Percentiles rank a stretch among this genome's conserved stretches.
Evolutionary conservation across 2,329 filamentous ascomycete species (phyloP).

Genomic region (Hymenoscyphus scutula): DNA sequence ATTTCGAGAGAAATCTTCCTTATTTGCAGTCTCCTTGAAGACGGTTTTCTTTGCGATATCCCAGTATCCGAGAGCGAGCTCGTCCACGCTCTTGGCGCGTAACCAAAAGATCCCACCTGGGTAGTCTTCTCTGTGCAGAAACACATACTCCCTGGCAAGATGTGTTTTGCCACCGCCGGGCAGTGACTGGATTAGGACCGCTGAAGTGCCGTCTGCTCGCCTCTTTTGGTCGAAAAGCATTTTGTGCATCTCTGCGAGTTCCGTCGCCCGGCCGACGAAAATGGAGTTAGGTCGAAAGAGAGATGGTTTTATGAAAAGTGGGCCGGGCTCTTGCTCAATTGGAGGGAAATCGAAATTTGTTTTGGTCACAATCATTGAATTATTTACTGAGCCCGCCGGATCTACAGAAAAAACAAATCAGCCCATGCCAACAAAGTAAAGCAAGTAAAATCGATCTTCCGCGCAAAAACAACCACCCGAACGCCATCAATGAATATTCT

Average conservation of each 20-base stretch:
- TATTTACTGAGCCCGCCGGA: slow-evolving; percentile 30
- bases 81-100: slow-evolving; percentile 56
- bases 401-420: slow-evolving; percentile 36
- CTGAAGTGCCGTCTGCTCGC: slow-evolving; percentile 56
- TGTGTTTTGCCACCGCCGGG: slow-evolving; percentile 69
- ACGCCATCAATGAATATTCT: not conserved
- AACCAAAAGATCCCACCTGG: slow-evolving; percentile 70
- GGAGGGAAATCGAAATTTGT: slow-evolving; percentile 28
- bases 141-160: slow-evolving; percentile 65
- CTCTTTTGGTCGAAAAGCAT: slow-evolving; percentile 57
- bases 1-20: slow-evolving; percentile 33
- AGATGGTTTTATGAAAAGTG: slow-evolving; percentile 48
- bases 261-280: slow-evolving; percentile 59
- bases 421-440: slow-evolving; percentile 26
- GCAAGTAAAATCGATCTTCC: slow-evolving; percentile 12
- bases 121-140: slow-evolving; percentile 56
- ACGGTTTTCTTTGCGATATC: slow-evolving; percentile 60
- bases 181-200: slow-evolving; percentile 62
- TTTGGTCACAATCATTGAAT: slow-evolving; percentile 29
- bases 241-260: slow-evolving; percentile 56
- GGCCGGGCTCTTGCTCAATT: slow-evolving; percentile 12
- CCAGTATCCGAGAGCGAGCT: slow-evolving; percentile 62
- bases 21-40: slow-evolving; percentile 38
- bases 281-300: slow-evolving; percentile 61
- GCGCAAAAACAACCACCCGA: slow-evolving; percentile 4